Evolutionary conservation across 345 rosid species (phyloP).

Genomic region (Eucalyptus leucophloia): DNA sequence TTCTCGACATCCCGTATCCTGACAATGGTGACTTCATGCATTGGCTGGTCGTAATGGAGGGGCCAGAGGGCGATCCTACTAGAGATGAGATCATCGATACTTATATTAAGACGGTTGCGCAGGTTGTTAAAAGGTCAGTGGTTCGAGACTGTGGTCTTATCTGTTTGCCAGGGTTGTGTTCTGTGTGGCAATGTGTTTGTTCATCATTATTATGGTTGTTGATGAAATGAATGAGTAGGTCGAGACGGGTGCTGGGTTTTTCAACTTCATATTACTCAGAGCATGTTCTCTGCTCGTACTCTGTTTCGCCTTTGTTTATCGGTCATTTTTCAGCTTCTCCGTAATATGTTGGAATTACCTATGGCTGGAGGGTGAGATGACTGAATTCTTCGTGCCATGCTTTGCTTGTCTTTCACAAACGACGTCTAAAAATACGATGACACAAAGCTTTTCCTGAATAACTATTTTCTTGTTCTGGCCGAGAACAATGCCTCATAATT

Average conservation of each 20-base stretch:
- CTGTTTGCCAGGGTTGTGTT: neutral
- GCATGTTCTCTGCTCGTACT: no score
- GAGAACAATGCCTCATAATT: neutral
- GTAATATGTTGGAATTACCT: neutral
- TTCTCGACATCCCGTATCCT: rapidly evolving
- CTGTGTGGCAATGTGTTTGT: no score
- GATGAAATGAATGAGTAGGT: neutral
- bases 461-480: neutral
- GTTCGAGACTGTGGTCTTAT: neutral
- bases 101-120: conserved; percentile 72
- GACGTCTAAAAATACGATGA: neutral
- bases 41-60: conserved; percentile 85
- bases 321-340: neutral
- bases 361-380: neutral
- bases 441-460: neutral
- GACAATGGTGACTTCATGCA: conserved; percentile 64
- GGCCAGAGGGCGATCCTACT: conserved; percentile 52
- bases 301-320: neutral
- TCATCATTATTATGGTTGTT: neutral
- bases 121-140: conserved; percentile 60
- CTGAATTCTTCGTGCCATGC: neutral
- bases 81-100: conserved; percentile 80
- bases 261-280: neutral
- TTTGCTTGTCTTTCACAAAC: neutral
- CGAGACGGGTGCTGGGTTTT: neutral